phyloP scores from a whole-genome alignment of 495 filamentous ascomycete species.

The Bacidia rubella region DNA sequence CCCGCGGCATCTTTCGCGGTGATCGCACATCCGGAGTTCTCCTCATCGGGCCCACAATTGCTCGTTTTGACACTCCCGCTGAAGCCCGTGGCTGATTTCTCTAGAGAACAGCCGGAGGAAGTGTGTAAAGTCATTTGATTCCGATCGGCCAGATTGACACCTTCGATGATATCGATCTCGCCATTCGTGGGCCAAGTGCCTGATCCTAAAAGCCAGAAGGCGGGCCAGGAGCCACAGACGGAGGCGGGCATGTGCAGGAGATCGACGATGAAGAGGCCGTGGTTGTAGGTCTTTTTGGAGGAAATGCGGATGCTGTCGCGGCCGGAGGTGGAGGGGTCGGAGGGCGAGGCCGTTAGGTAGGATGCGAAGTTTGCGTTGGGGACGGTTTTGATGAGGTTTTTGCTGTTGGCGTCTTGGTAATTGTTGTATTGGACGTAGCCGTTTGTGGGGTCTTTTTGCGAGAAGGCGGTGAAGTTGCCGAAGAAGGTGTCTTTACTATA shows the following conservation, averaged over 20 bases:
- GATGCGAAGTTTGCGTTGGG: slow-evolving; percentile 23
- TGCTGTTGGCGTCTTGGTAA: slow-evolving; percentile 33
- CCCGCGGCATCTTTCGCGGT: background rate
- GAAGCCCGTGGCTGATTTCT: slow-evolving; percentile 10
- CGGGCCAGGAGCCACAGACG: slow-evolving; percentile 47
- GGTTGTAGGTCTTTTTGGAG: slow-evolving; percentile 37
- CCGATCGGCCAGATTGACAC: slow-evolving; percentile 40
- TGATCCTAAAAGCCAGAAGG: slow-evolving; percentile 40
- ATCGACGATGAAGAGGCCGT: slow-evolving; percentile 46
- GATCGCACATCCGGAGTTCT: slow-evolving; percentile 31
- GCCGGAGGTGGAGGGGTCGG: slow-evolving; percentile 29
- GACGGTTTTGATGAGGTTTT: slow-evolving; percentile 40
- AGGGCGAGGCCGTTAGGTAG: slow-evolving; percentile 33
- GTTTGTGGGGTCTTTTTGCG: slow-evolving; percentile 48
- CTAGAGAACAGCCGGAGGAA: slow-evolving; percentile 37
- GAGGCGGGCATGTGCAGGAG: slow-evolving; percentile 41
- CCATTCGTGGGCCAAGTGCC: slow-evolving; percentile 52
- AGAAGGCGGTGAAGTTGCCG: slow-evolving; percentile 40
- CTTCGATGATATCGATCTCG: slow-evolving; percentile 65
- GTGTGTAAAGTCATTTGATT: slow-evolving; percentile 60
- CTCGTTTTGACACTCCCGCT: slow-evolving; percentile 9
- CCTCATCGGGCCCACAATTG: slow-evolving; percentile 13
- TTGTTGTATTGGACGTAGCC: slow-evolving; percentile 54
- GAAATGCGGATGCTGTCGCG: slow-evolving; percentile 43
- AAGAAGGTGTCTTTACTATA: slow-evolving; percentile 36